Conservation (phyloP, 1,139 yeast genomes). For the Meyerozyma guilliermondii region DNA sequence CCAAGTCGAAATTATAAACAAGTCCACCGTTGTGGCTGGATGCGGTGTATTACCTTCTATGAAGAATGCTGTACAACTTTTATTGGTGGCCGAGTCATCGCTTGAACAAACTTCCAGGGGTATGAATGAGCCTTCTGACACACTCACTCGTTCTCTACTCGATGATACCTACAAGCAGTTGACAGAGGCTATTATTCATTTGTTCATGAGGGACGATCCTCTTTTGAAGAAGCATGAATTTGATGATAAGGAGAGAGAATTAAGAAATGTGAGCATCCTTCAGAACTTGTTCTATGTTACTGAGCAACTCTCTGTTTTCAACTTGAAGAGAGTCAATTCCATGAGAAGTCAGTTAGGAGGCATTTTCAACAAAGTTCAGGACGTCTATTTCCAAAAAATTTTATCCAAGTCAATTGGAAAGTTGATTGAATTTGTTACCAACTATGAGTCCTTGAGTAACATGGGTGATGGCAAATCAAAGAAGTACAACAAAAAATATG, state of each 20-base stretch:
- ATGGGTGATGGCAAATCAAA: slow-evolving; percentile 50
- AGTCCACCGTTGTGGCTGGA: slow-evolving; percentile 42
- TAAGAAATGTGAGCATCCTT: slow-evolving; percentile 55
- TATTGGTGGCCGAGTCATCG: slow-evolving; percentile 32
- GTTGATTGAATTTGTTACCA: slow-evolving; percentile 59
- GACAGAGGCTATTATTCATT: slow-evolving; percentile 29
- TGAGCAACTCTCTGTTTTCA: slow-evolving; percentile 41
- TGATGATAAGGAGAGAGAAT: slow-evolving; percentile 54
- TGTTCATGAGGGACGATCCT: slow-evolving; percentile 40
- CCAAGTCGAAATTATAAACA: slow-evolving; percentile 51
- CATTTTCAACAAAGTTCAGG: slow-evolving; percentile 45
- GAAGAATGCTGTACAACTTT: slow-evolving; percentile 28
- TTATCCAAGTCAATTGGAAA: slow-evolving; percentile 50
- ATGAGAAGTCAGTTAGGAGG: slow-evolving; percentile 40
- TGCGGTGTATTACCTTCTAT: slow-evolving; percentile 34
- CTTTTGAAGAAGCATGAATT: slow-evolving; percentile 40
- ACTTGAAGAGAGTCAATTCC: slow-evolving; percentile 22
- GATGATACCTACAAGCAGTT: slow-evolving; percentile 37
- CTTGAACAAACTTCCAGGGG: slow-evolving; percentile 17
- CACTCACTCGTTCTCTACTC: slow-evolving; percentile 29
- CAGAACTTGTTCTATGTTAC: slow-evolving; percentile 58
- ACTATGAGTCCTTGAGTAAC: slow-evolving; percentile 50
- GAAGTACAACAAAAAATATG: slow-evolving; percentile 55
- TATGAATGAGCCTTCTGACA: slow-evolving; percentile 18
- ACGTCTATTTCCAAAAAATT: slow-evolving; percentile 43